phyloP scores from a whole-genome alignment of 202 grass and related monocot genomes.

The Miscanthus sacchariflorus region DNA sequence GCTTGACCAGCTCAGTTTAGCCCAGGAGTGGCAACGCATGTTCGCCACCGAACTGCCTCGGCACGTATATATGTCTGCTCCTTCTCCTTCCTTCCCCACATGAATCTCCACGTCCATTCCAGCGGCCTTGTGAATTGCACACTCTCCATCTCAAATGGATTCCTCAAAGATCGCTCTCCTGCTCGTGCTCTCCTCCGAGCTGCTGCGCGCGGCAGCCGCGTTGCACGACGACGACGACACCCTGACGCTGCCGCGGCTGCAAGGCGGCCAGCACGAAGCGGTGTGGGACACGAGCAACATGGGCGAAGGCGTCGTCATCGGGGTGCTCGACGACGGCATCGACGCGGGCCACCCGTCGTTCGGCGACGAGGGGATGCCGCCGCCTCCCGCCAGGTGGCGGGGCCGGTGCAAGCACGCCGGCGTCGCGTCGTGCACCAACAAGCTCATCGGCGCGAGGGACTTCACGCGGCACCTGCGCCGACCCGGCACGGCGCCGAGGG shows the following conservation, averaged over 20 bases:
- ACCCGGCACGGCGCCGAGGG: constrained; percentile 12
- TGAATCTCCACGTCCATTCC: constrained; percentile 1
- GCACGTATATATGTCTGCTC: not conserved
- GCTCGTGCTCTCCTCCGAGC: not conserved
- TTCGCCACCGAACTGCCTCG: not conserved
- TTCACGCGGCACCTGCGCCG: constrained; percentile 46
- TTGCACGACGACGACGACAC: not conserved
- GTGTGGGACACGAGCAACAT: constrained; percentile 56
- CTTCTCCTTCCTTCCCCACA: not conserved
- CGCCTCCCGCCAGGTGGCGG: constrained; percentile 64
- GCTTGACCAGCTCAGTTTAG: not conserved
- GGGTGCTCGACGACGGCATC: constrained; percentile 64
- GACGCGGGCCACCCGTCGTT: constrained; percentile 66
- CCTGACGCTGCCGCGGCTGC: not conserved
- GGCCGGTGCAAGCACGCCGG: constrained; percentile 64
- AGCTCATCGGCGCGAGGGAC: constrained; percentile 72
- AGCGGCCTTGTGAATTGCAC: not conserved
- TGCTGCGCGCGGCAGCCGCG: not conserved
- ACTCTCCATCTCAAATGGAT: constrained; percentile 19
- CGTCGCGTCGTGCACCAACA: constrained; percentile 62
- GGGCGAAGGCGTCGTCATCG: constrained; percentile 76
- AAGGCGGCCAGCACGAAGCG: not conserved
- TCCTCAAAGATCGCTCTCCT: not conserved
- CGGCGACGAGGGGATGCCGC: constrained; percentile 52
- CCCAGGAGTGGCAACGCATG: too few species aligned